phyloP scores from a whole-genome alignment of 805 yeast genomes.

The Candida succiphila region DNA sequence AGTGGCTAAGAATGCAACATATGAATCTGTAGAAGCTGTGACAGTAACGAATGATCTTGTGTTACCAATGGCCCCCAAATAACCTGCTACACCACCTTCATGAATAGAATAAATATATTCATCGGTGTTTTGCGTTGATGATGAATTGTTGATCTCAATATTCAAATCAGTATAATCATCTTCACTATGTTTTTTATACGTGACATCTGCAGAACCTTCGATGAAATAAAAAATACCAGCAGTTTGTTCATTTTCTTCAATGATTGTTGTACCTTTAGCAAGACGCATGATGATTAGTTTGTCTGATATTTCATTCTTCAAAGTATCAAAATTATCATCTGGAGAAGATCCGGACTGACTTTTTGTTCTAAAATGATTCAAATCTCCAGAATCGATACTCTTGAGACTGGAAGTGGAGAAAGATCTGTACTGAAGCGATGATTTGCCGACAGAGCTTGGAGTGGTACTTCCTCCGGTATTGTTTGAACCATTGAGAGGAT shows the following conservation, averaged over 20 bases:
- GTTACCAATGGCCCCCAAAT: constrained; percentile 71
- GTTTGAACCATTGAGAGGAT: not conserved
- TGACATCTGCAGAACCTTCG: constrained; percentile 66
- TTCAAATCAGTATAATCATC: constrained; percentile 3
- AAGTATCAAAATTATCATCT: constrained; percentile 27
- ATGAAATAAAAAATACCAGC: constrained; percentile 76
- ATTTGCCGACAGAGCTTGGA: not conserved
- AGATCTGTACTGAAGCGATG: constrained; percentile 8
- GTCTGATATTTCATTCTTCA: constrained; percentile 46
- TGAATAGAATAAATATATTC: constrained; percentile 42
- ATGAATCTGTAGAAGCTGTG: constrained; percentile 47
- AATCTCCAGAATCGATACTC: not conserved
- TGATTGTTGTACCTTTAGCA: constrained; percentile 43
- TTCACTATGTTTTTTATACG: constrained; percentile 26
- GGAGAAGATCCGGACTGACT: constrained; percentile 6
- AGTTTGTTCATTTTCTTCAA: constrained; percentile 54
- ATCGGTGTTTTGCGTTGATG: constrained; percentile 1
- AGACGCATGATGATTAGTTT: constrained; percentile 45
- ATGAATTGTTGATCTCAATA: not conserved
- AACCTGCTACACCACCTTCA: constrained; percentile 84
- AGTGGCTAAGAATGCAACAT: constrained; percentile 65
- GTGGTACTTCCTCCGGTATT: not conserved
- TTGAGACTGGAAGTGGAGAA: constrained; percentile 14
- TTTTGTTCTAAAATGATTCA: constrained; percentile 2
- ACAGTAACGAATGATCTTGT: constrained; percentile 69